Percentiles rank a stretch among this genome's conserved stretches.
phyloP scores from a whole-genome alignment of 1,284 basidiomycete species.

The Paramarasmius palmivorus region DNA sequence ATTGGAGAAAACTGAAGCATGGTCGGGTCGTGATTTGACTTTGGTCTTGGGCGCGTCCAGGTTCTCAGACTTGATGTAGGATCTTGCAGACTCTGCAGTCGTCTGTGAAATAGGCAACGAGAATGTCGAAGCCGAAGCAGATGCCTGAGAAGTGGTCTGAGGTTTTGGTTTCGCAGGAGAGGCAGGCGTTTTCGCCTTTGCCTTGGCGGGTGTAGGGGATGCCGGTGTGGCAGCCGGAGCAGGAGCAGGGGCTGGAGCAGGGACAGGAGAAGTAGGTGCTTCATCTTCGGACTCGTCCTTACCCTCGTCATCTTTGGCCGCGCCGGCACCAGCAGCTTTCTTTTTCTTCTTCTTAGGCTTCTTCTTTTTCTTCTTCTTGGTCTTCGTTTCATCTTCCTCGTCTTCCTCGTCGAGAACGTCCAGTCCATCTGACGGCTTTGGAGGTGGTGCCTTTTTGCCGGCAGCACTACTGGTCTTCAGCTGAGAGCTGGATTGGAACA shows the following conservation, averaged over 20 bases:
- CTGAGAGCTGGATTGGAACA: constrained; percentile 66
- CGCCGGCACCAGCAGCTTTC: constrained; percentile 29
- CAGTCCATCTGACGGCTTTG: constrained; percentile 35
- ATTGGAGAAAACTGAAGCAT: constrained; percentile 48
- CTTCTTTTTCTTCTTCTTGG: constrained; percentile 68
- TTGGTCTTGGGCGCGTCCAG: constrained; percentile 55
- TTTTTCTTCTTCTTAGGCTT: constrained; percentile 75
- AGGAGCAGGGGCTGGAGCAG: constrained; percentile 12
- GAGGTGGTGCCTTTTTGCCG: constrained; percentile 18
- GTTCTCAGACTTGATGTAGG: constrained; percentile 62
- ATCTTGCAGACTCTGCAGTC: constrained; percentile 63
- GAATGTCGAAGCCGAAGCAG: constrained; percentile 44
- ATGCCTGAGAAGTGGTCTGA: constrained; percentile 32
- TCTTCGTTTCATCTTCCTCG: constrained; percentile 45
- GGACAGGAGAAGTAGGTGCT: constrained; percentile 16
- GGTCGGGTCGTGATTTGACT: constrained; percentile 65
- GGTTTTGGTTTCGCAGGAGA: constrained; percentile 23
- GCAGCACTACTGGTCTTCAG: constrained; percentile 35
- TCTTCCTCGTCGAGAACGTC: constrained; percentile 69
- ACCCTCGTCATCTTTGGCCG: constrained; percentile 17
- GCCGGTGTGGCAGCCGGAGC: constrained; percentile 16
- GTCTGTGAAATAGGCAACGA: constrained; percentile 36
- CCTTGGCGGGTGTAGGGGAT: constrained; percentile 10
- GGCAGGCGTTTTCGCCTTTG: constrained; percentile 16
- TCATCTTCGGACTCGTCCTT: constrained; percentile 17